A percentile compares a stretch with the other conserved stretches of the same genome.
Conservation (phyloP, 208 protist species). For the Wallacemonas collosoma region DNA sequence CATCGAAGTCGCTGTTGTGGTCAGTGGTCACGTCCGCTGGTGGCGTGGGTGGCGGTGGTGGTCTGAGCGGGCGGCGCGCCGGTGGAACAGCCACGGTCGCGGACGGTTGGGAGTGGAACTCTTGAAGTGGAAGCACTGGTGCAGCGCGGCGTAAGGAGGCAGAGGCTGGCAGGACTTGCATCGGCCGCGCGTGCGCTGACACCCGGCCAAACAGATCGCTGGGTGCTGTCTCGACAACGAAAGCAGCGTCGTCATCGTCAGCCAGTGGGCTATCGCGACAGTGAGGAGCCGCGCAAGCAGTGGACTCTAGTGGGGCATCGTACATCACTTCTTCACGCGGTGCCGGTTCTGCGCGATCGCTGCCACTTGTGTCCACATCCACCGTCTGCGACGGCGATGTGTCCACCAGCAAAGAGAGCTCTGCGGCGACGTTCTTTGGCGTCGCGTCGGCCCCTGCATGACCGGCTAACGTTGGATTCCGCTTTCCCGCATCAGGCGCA, state of each 20-base stretch:
- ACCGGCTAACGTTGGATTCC: not conserved
- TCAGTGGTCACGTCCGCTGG: not conserved
- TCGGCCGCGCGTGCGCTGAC: not conserved
- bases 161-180: not conserved
- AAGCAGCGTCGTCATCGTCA: no score
- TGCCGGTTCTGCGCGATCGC: not conserved
- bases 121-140: constrained; percentile 11
- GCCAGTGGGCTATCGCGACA: no score
- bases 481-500: not conserved
- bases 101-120: not conserved
- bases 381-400: not conserved
- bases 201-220: no score
- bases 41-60: not conserved
- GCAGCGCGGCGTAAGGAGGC: not conserved
- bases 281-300: no score
- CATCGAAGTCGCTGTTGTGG: constrained; percentile 9
- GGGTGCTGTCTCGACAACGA: no score
- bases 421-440: not conserved
- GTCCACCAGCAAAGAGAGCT: not conserved
- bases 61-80: not conserved
- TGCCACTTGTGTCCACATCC: not conserved
- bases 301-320: no score
- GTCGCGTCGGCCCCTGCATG: no score
- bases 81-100: not conserved
- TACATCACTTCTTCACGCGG: no score